Conservation (phyloP, 129 eudicot species). For the Chrysanthemum seticuspe region DNA sequence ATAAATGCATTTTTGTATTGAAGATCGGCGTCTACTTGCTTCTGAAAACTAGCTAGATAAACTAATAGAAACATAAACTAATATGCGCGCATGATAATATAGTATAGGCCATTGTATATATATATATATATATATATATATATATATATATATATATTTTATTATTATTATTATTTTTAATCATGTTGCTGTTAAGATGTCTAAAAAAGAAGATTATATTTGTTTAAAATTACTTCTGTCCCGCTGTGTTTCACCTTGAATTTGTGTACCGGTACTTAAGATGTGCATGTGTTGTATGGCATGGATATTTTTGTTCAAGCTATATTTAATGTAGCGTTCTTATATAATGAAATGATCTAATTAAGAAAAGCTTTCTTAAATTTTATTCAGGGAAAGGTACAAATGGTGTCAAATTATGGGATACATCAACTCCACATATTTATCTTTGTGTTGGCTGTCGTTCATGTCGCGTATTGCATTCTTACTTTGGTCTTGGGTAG, state of each 20-base stretch:
- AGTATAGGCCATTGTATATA: too few relatives aligned
- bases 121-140: too few relatives aligned
- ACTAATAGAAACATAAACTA: not conserved
- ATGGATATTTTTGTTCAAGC: not conserved
- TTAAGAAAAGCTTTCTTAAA: not conserved
- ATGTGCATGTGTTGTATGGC: too few relatives aligned
- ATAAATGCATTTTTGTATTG: not conserved
- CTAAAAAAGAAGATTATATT: too few relatives aligned
- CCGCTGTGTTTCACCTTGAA: too few relatives aligned
- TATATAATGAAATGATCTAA: not conserved
- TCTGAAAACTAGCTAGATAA: not conserved
- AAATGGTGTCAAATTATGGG: slow-evolving; percentile 61
- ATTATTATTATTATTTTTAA: too few relatives aligned
- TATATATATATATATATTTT: too few relatives aligned
- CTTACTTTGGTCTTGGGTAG: slow-evolving; percentile 55
- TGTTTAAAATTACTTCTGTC: too few relatives aligned
- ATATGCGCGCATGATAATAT: too few relatives aligned
- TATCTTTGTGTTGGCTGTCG: slow-evolving; percentile 63
- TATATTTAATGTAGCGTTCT: too few relatives aligned
- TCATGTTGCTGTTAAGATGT: too few relatives aligned
- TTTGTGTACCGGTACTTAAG: too few relatives aligned
- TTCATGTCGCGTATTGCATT: slow-evolving; percentile 58
- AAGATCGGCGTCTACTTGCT: not conserved
- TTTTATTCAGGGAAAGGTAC: slow-evolving; percentile 51
- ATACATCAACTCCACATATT: slow-evolving; percentile 80